These are phyloP conservation scores for Ophioceras dolichostomum DNA, from an alignment of 2,329 filamentous ascomycete species.

Conservation along the genomic window DNA sequence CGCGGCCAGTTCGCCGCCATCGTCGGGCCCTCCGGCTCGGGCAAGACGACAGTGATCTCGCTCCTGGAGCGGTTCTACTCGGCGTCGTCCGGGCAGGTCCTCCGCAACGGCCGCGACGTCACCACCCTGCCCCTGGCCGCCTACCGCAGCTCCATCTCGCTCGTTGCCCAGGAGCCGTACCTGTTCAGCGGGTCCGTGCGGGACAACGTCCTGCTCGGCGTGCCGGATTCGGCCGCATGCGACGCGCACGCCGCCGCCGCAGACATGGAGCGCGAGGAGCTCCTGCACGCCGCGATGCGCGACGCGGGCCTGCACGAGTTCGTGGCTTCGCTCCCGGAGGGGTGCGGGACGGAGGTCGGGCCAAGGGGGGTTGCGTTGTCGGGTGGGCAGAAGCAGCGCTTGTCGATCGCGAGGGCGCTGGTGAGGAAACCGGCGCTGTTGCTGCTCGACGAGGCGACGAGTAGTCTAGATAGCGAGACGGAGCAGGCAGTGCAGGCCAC, in stretches of 20 bases:
- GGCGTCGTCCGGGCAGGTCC: slow-evolving; percentile 32
- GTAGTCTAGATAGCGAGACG: slow-evolving; percentile 47
- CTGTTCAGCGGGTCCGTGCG: slow-evolving; percentile 57
- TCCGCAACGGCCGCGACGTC: slow-evolving; percentile 34
- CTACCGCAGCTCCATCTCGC: slow-evolving; percentile 3
- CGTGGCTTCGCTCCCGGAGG: slow-evolving; percentile 46
- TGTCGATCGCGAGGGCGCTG: slow-evolving; percentile 54
- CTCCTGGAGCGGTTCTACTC: slow-evolving; percentile 43
- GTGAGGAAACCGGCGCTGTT: slow-evolving; percentile 48
- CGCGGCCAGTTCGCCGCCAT: slow-evolving; percentile 35
- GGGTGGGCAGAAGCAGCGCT: slow-evolving; percentile 52
- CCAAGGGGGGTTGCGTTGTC: slow-evolving; percentile 25
- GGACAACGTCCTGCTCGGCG: slow-evolving; percentile 55
- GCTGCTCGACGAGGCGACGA: slow-evolving; percentile 58
- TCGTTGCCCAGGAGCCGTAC: slow-evolving; percentile 48
- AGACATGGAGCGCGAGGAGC: slow-evolving; percentile 33
- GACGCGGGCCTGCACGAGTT: slow-evolving; percentile 62
- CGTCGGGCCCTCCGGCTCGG: slow-evolving; percentile 45
- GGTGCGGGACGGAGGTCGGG: slow-evolving; percentile 2
- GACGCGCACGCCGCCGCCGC: no score
- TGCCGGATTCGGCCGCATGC: slow-evolving; percentile 1
- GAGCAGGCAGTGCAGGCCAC: slow-evolving; percentile 42
- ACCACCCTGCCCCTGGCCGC: slow-evolving; percentile 24
- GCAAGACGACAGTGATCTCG: slow-evolving; percentile 38
- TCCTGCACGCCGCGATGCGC: slow-evolving; percentile 37